Percentiles rank a stretch among this genome's conserved stretches.
phyloP scores from a whole-genome alignment of 257 asterid genomes.

The Jaltomata sinuosa region DNA sequence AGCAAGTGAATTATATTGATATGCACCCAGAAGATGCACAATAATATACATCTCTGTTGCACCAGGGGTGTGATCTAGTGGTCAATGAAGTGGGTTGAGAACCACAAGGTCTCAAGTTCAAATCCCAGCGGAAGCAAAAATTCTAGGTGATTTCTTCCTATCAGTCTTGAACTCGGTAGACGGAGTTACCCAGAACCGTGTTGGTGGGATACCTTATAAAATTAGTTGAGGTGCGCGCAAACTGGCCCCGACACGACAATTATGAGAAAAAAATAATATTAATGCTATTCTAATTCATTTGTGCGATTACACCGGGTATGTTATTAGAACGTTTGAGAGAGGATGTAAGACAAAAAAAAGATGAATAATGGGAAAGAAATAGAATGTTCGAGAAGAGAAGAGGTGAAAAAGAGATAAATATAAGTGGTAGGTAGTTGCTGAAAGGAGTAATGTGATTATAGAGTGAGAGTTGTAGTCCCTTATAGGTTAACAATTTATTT shows the following conservation, averaged over 20 bases:
- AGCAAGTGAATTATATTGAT: not conserved
- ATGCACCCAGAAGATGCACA: not conserved
- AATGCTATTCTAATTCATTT: not conserved
- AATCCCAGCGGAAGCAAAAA: not conserved
- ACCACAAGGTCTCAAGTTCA: not conserved
- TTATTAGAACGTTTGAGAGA: not conserved
- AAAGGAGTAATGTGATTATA: not conserved
- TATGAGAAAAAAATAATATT: not conserved
- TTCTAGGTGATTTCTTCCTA: not conserved
- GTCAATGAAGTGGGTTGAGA: not conserved
- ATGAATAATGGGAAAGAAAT: not conserved
- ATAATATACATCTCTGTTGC: not conserved
- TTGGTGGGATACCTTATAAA: not conserved
- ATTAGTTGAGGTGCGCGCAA: not conserved
- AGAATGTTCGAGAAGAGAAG: not conserved
- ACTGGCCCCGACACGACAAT: not conserved
- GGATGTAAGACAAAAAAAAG: not conserved
- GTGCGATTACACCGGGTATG: too few relatives aligned
- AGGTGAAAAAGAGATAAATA: not conserved
- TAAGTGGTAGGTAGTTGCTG: not conserved
- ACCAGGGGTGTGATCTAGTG: not conserved
- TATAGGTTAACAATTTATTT: not conserved
- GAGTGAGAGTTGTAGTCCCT: not conserved
- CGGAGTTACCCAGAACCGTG: not conserved
- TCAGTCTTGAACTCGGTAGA: not conserved